Percentiles rank a stretch among this genome's conserved stretches.
Conservation (phyloP, 768 basidiomycete species). For the Leucocoprinus birnbaumii region DNA sequence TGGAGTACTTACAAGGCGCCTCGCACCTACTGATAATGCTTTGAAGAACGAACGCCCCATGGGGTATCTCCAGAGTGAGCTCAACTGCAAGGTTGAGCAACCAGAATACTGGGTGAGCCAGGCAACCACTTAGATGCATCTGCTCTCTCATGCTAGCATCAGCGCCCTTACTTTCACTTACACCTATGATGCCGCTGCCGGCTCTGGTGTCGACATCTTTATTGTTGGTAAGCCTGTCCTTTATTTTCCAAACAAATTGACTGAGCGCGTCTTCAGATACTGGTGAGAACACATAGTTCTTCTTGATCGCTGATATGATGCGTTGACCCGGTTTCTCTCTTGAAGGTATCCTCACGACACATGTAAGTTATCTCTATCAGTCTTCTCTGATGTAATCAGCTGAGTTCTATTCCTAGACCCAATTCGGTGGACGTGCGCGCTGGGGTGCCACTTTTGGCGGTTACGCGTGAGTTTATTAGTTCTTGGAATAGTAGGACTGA, state of each 20-base stretch:
- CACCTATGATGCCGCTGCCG: conserved; percentile 13
- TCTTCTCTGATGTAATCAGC: background rate
- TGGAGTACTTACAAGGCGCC: background rate
- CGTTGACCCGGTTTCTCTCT: background rate
- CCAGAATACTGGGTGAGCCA: conserved; percentile 11
- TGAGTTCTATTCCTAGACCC: conserved; percentile 1
- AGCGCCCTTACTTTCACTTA: conserved; percentile 20
- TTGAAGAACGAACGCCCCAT: conserved; percentile 27
- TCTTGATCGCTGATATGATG: background rate
- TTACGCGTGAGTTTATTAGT: conserved; percentile 15
- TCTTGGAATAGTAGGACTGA: background rate
- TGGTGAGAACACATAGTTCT: conserved; percentile 13
- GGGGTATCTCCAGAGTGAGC: conserved; percentile 28
- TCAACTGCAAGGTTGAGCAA: conserved; percentile 15
- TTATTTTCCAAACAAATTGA: background rate
- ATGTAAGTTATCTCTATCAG: conserved; percentile 12
- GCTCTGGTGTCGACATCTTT: conserved; percentile 34
- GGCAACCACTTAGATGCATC: no score
- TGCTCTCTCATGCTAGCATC: background rate
- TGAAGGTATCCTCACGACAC: conserved; percentile 19
- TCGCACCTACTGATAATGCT: background rate
- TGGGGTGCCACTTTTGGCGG: conserved; percentile 33
- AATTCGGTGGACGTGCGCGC: conserved; percentile 37
- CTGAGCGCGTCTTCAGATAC: conserved; percentile 15
- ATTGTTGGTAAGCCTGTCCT: conserved; percentile 27